Percentiles rank a stretch among this genome's conserved stretches.
Conservation (phyloP, 2,329 filamentous ascomycete species). For the Periconia sp. region DNA sequence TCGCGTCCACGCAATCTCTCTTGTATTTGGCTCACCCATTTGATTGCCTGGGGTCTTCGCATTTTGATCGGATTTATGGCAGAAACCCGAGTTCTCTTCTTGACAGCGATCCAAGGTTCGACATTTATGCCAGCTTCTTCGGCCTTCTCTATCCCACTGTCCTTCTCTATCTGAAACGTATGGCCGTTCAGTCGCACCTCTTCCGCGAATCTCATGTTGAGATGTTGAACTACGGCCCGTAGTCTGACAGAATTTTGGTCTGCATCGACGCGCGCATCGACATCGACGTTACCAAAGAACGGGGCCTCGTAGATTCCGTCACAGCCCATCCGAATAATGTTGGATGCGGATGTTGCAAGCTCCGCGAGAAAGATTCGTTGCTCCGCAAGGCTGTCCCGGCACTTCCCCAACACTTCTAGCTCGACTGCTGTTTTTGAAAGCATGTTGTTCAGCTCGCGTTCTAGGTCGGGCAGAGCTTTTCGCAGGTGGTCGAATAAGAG, state of each 20-base stretch:
- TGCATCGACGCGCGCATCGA: slow-evolving; percentile 16
- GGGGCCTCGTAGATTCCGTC: slow-evolving; percentile 54
- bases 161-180: slow-evolving; percentile 19
- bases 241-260: slow-evolving; percentile 47
- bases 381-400: slow-evolving; percentile 43
- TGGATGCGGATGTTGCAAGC: slow-evolving; percentile 50
- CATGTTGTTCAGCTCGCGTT: slow-evolving; percentile 33
- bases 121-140: slow-evolving; percentile 5
- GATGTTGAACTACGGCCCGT: slow-evolving; percentile 57
- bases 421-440: slow-evolving; percentile 22
- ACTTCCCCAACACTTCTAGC: slow-evolving; percentile 54
- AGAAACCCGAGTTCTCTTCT: slow-evolving; percentile 11
- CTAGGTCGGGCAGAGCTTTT: slow-evolving; percentile 38
- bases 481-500: slow-evolving; percentile 48
- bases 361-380: slow-evolving; percentile 53
- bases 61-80: slow-evolving; percentile 20
- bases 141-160: slow-evolving; percentile 10
- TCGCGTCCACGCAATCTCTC: slow-evolving; percentile 55
- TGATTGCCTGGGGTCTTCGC: slow-evolving; percentile 43
- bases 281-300: slow-evolving; percentile 50
- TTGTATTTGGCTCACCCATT: slow-evolving; percentile 45
- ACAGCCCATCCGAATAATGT: slow-evolving; percentile 49
- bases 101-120: not conserved
- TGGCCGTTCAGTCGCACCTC: slow-evolving; percentile 49
- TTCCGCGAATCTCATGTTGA: slow-evolving; percentile 51